These are phyloP conservation scores for Endothia cerciana DNA, from an alignment of 2,329 filamentous ascomycete genomes.

Conservation along the genomic window DNA sequence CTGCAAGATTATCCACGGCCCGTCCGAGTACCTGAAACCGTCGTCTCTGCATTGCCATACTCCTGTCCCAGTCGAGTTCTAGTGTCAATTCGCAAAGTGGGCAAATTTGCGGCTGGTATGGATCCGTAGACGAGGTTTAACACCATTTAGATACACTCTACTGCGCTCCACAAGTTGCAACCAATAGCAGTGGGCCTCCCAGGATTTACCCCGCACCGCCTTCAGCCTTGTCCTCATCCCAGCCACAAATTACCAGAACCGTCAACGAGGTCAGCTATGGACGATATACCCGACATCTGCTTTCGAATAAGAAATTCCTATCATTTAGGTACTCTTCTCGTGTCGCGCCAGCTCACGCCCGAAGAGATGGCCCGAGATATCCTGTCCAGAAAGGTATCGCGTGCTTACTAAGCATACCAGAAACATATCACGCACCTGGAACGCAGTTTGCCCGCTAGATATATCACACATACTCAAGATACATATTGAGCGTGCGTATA, in stretches of 20 bases:
- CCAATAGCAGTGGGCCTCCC: too few relatives aligned
- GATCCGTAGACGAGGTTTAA: background rate
- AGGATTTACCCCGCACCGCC: background rate
- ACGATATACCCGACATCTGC: background rate
- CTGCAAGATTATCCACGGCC: background rate
- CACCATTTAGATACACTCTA: background rate
- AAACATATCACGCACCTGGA: background rate
- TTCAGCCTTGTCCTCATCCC: slow-evolving; percentile 2
- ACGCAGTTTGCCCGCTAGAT: background rate
- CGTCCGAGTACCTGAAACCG: background rate
- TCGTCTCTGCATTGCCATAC: background rate
- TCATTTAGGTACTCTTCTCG: background rate
- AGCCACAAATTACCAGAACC: slow-evolving; percentile 6
- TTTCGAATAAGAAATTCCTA: background rate
- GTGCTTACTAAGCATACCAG: background rate
- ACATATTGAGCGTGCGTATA: background rate
- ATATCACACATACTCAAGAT: background rate
- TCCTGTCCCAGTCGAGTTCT: background rate
- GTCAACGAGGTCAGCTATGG: background rate
- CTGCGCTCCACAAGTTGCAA: too few relatives aligned
- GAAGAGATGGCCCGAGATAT: background rate
- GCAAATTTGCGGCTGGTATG: background rate
- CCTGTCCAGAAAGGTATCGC: background rate
- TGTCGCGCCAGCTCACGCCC: background rate
- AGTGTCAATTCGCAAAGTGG: background rate